Conservation (phyloP, 306 rosid genomes). For the Gastrolobium bilobum region DNA sequence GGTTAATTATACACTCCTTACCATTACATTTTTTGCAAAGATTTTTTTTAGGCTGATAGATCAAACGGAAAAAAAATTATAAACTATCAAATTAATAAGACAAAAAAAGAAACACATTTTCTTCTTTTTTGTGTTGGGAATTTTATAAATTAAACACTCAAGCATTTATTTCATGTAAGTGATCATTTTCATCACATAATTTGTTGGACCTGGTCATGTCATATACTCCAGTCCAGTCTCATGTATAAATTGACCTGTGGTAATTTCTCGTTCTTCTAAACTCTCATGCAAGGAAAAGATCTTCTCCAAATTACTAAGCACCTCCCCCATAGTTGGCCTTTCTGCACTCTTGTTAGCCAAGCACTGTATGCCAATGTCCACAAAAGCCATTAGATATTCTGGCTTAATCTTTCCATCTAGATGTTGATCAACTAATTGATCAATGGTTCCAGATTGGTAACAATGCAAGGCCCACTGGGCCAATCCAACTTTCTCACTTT, state of each 20-base stretch:
- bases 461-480: constrained; percentile 60
- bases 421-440: constrained; percentile 52
- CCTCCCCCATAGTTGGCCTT: constrained; percentile 60
- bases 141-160: neutral
- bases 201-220: neutral
- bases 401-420: constrained; percentile 43
- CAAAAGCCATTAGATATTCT: constrained; percentile 51
- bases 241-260: neutral
- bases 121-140: too few species aligned
- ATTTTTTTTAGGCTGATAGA: too few species aligned
- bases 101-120: too few species aligned
- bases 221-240: neutral
- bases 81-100: too few species aligned
- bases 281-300: constrained; percentile 38
- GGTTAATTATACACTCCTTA: too few species aligned
- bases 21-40: too few species aligned
- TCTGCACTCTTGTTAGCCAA: constrained; percentile 45
- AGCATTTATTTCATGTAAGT: neutral
- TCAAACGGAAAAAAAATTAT: too few species aligned
- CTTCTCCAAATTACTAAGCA: constrained; percentile 50
- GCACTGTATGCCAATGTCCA: constrained; percentile 51
- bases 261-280: constrained; percentile 37
- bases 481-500: constrained; percentile 50
- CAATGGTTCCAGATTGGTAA: constrained; percentile 41
- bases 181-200: constrained; percentile 1